phyloP scores from a whole-genome alignment of 208 protist genomes.

The Trypanosoma caninum region DNA sequence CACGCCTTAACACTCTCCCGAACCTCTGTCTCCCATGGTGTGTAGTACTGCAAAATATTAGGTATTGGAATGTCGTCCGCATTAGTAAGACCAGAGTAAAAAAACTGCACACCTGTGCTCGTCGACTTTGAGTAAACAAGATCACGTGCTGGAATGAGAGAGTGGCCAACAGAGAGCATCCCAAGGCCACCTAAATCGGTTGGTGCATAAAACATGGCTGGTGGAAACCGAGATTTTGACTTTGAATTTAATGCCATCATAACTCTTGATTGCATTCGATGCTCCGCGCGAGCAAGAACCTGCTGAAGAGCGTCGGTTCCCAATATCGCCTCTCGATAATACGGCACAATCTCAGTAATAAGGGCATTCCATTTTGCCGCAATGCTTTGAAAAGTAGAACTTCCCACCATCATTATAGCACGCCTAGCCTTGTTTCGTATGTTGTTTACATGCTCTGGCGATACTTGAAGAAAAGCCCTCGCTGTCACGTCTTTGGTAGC shows the following conservation, averaged over 20 bases:
- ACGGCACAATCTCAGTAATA: constrained; percentile 99
- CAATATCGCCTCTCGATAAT: constrained; percentile 99
- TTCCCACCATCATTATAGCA: constrained; percentile 99
- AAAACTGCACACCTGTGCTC: constrained; percentile 98
- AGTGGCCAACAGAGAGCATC: constrained; percentile 99
- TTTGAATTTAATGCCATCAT: constrained; percentile 99
- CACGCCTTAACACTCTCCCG: constrained; percentile 99
- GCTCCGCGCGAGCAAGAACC: constrained; percentile 99
- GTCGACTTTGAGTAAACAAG: constrained; percentile 98
- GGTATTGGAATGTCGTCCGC: constrained; percentile 99
- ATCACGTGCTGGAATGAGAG: constrained; percentile 99
- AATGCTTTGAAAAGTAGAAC: constrained; percentile 99
- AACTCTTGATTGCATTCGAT: constrained; percentile 99
- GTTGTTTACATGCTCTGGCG: constrained; percentile 91
- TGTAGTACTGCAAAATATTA: constrained; percentile 99
- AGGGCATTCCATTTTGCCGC: constrained; percentile 99
- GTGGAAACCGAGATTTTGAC: constrained; percentile 99
- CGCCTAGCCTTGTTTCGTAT: constrained; percentile 99
- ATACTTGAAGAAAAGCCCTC: constrained; percentile 98
- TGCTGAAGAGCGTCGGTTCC: constrained; percentile 98
- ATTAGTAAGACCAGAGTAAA: constrained; percentile 98
- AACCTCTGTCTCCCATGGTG: constrained; percentile 99
- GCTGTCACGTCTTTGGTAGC: constrained; percentile 99
- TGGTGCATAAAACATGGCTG: constrained; percentile 99
- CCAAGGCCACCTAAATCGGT: constrained; percentile 98